These are phyloP conservation scores for Psilocybe cubensis DNA, from an alignment of 768 basidiomycete genomes.

Conservation along the genomic window DNA sequence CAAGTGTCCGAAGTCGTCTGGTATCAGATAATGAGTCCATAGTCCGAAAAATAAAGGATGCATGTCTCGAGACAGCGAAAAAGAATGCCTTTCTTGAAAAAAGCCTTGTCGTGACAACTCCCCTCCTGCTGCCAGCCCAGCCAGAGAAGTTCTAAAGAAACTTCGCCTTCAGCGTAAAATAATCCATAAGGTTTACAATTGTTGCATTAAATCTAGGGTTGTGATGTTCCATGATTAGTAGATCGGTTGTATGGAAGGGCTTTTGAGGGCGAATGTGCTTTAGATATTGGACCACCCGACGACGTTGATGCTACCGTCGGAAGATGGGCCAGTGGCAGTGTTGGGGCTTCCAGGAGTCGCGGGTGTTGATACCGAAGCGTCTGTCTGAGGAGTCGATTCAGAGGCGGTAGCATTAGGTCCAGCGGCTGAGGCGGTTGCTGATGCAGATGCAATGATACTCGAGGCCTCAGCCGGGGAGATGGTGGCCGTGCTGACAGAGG, in stretches of 20 bases:
- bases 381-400: slow-evolving; percentile 19
- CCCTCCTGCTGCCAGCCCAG: not conserved
- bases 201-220: slow-evolving; percentile 11
- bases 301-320: slow-evolving; percentile 47
- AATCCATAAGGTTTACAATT: slow-evolving; percentile 12
- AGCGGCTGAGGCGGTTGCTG: slow-evolving; percentile 19
- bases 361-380: slow-evolving; percentile 22
- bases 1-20: not conserved
- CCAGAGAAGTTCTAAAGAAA: not conserved
- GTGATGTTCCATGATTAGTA: not conserved
- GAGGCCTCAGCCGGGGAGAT: slow-evolving; percentile 39
- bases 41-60: not conserved
- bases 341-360: slow-evolving; percentile 38
- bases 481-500: slow-evolving; percentile 27
- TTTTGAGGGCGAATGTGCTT: not conserved
- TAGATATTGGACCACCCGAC: slow-evolving; percentile 43
- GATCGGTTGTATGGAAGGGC: slow-evolving; percentile 3
- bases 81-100: not conserved
- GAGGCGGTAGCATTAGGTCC: slow-evolving; percentile 20
- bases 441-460: slow-evolving; percentile 34
- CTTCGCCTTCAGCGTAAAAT: not conserved
- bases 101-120: not conserved
- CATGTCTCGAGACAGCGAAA: not conserved
- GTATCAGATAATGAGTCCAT: not conserved
- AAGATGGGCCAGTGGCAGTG: slow-evolving; percentile 41